A percentile compares a stretch with the other conserved stretches of the same genome.
Evolutionary conservation across 768 basidiomycete species (phyloP).

Genomic region (Tulasnella sp.): DNA sequence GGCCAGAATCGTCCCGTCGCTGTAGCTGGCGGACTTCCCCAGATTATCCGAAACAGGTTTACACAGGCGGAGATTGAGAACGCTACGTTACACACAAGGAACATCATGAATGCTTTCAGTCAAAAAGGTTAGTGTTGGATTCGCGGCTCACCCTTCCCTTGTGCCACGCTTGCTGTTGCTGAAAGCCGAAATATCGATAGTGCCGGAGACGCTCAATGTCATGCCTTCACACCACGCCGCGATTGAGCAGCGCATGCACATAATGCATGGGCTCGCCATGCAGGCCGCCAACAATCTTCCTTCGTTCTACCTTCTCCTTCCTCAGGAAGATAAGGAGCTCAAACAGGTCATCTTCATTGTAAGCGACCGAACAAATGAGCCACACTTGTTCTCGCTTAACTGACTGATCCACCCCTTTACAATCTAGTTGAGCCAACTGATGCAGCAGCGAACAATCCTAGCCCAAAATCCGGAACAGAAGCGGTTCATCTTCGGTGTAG

Average conservation of each 20-base stretch:
- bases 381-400: not conserved
- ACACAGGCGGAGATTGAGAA: too few species aligned
- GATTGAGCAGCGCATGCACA: not conserved
- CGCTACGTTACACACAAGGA: too few species aligned
- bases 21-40: too few species aligned
- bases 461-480: not conserved
- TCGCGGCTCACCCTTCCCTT: too few species aligned
- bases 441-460: slow-evolving; percentile 3
- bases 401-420: not conserved
- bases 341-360: slow-evolving; percentile 4
- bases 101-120: too few species aligned
- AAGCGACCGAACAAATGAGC: not conserved
- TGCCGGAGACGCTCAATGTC: not conserved
- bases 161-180: too few species aligned
- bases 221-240: not conserved
- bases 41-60: too few species aligned
- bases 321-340: slow-evolving; percentile 5
- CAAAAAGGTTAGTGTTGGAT: too few species aligned
- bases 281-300: slow-evolving; percentile 2
- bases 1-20: too few species aligned
- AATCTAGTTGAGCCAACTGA: not conserved
- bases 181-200: not conserved
- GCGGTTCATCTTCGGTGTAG: slow-evolving; percentile 5
- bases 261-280: not conserved
- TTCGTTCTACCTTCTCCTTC: not conserved